A percentile compares a stretch with the other conserved stretches of the same genome.
Evolutionary conservation across 2,329 filamentous ascomycete genomes (phyloP).

Genomic region (Xylariaceae sp.): DNA sequence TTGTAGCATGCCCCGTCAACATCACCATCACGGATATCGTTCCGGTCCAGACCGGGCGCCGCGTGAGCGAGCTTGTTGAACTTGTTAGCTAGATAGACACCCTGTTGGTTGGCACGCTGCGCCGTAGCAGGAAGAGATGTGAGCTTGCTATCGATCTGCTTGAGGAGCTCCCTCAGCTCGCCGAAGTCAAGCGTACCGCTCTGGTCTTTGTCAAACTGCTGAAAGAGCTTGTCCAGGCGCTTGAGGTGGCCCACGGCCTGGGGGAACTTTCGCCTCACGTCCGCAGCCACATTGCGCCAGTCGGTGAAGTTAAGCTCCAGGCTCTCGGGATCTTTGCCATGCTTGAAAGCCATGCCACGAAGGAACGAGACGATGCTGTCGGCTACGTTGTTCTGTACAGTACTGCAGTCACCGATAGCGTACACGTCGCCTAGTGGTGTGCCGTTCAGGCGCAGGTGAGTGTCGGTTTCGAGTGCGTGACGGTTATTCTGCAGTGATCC

Average conservation of each 20-base stretch:
- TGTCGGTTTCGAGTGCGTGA: conserved; percentile 90
- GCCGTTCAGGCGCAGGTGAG: conserved; percentile 83
- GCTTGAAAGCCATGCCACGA: conserved; percentile 84
- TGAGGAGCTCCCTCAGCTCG: conserved; percentile 82
- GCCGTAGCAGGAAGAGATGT: conserved; percentile 93
- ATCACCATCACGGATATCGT: conserved; percentile 83
- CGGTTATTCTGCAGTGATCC: conserved; percentile 75
- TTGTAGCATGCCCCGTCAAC: conserved; percentile 89
- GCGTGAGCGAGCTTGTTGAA: conserved; percentile 85
- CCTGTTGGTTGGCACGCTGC: conserved; percentile 94
- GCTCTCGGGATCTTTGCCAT: conserved; percentile 83
- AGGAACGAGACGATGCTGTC: conserved; percentile 89
- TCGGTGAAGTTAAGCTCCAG: conserved; percentile 81
- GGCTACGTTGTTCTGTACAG: conserved; percentile 94
- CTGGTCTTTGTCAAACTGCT: conserved; percentile 87
- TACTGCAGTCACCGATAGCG: conserved; percentile 91
- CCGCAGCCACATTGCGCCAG: conserved; percentile 79
- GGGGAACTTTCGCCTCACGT: conserved; percentile 84
- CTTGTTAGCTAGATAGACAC: conserved; percentile 86
- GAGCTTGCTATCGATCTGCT: conserved; percentile 90
- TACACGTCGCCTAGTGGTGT: conserved; percentile 92
- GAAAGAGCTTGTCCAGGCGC: conserved; percentile 86
- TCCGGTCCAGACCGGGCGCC: conserved; percentile 68
- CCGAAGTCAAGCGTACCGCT: conserved; percentile 91
- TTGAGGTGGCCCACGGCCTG: conserved; percentile 84